Percentiles rank a stretch among this genome's conserved stretches.
phyloP scores from a whole-genome alignment of 768 basidiomycete genomes.

The Mycena leptocephala region DNA sequence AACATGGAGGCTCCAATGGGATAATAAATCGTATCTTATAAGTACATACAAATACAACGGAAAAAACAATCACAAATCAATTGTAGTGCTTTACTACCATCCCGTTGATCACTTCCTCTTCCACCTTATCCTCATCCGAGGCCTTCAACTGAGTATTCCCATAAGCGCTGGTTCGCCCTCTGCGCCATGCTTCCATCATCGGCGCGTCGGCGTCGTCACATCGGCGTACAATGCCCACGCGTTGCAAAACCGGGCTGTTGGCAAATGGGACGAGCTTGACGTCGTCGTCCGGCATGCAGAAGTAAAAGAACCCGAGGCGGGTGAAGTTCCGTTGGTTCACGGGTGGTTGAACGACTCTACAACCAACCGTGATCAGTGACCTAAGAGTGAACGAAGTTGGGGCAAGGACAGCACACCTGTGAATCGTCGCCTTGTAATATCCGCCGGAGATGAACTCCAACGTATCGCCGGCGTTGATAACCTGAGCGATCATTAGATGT shows the following conservation, averaged over 20 bases:
- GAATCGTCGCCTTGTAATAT: slow-evolving; percentile 73
- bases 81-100: slow-evolving; percentile 73
- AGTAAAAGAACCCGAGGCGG: slow-evolving; percentile 75
- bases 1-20: no score
- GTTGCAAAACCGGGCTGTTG: slow-evolving; percentile 66
- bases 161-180: slow-evolving; percentile 66
- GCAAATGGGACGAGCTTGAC: slow-evolving; percentile 61
- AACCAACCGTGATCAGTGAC: no score
- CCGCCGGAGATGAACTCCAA: slow-evolving; percentile 76
- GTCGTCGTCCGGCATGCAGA: slow-evolving; percentile 67
- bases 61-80: slow-evolving; percentile 37
- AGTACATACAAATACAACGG: not conserved
- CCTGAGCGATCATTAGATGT: no score
- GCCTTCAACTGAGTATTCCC: slow-evolving; percentile 63
- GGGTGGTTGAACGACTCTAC: slow-evolving; percentile 74
- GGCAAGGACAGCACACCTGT: no score
- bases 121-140: slow-evolving; percentile 58
- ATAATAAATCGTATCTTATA: not conserved
- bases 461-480: slow-evolving; percentile 74
- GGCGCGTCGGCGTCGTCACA: slow-evolving; percentile 61
- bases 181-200: slow-evolving; percentile 69
- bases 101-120: slow-evolving; percentile 71
- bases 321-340: slow-evolving; percentile 64
- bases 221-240: slow-evolving; percentile 56
- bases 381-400: not conserved